Evolutionary conservation across 2,329 filamentous ascomycete species (phyloP).

Genomic region (Cladosporium oxysporum): DNA sequence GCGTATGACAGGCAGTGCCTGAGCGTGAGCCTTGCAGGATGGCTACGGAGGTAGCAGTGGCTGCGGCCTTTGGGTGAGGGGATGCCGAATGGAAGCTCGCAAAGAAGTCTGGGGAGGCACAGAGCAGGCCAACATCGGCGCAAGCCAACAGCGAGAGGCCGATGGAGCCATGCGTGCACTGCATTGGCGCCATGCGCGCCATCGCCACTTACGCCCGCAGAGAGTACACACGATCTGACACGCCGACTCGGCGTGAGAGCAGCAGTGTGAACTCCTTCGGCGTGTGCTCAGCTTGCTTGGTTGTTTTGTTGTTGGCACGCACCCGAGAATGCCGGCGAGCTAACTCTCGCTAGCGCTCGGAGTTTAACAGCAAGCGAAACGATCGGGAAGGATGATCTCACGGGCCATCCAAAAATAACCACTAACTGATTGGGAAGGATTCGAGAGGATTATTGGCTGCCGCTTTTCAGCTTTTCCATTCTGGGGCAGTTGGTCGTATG

Average conservation of each 20-base stretch:
- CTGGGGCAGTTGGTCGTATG: neutral
- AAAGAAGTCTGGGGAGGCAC: neutral
- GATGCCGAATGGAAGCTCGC: constrained; percentile 6
- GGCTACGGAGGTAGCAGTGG: neutral
- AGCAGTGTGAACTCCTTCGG: neutral
- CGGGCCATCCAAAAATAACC: neutral
- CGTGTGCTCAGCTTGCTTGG: neutral
- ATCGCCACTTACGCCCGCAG: neutral
- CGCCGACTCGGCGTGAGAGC: neutral
- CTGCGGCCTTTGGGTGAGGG: constrained; percentile 13
- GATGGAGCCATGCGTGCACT: neutral
- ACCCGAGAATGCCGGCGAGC: neutral
- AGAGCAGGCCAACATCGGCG: neutral
- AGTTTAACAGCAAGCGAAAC: neutral
- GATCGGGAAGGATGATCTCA: neutral
- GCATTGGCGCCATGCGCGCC: neutral
- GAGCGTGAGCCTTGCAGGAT: constrained; percentile 4
- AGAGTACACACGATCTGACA: neutral
- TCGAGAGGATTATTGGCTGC: neutral
- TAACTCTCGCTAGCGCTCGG: neutral
- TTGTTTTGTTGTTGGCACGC: neutral
- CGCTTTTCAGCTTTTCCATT: neutral
- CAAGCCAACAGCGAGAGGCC: constrained; percentile 14
- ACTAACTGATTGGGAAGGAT: neutral
- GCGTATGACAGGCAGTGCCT: neutral